phyloP scores from a whole-genome alignment of 176 grass and related monocot species.

The Musa troglodytarum region DNA sequence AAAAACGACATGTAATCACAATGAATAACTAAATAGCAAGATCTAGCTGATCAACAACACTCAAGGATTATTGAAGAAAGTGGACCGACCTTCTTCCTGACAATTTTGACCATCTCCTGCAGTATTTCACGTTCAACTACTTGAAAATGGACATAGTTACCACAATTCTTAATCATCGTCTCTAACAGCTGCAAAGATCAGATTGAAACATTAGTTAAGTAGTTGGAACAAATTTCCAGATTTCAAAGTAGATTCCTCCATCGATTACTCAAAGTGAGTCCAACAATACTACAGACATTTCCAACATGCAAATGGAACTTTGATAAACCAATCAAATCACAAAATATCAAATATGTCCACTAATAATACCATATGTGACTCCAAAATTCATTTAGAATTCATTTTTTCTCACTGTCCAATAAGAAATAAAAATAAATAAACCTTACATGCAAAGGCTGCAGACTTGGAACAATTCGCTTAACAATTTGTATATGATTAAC shows the following conservation, averaged over 20 bases:
- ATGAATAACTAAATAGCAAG: not conserved
- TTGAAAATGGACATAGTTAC: constrained; percentile 69
- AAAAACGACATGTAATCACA: not conserved
- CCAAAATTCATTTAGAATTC: not conserved
- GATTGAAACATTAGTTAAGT: not conserved
- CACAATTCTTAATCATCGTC: constrained; percentile 86
- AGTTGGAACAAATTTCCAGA: not conserved
- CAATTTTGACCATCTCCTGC: constrained; percentile 73
- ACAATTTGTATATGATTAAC: not conserved
- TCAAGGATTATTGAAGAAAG: constrained; percentile 3
- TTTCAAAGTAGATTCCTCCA: not conserved
- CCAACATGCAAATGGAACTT: not conserved
- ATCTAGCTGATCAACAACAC: not conserved
- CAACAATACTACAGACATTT: not conserved
- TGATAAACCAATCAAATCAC: not conserved
- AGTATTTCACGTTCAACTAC: constrained; percentile 68
- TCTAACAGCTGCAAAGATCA: constrained; percentile 53
- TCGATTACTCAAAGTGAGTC: not conserved
- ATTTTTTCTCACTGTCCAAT: not conserved
- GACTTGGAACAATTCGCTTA: not conserved
- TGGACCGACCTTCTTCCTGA: constrained; percentile 55
- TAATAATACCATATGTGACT: not conserved
- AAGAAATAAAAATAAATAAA: not conserved
- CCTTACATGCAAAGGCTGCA: not conserved
- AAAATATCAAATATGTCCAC: not conserved